Evolutionary conservation across 1,284 basidiomycete species (phyloP).

Genomic region (Sporisorium iseilematis-ciliati): DNA sequence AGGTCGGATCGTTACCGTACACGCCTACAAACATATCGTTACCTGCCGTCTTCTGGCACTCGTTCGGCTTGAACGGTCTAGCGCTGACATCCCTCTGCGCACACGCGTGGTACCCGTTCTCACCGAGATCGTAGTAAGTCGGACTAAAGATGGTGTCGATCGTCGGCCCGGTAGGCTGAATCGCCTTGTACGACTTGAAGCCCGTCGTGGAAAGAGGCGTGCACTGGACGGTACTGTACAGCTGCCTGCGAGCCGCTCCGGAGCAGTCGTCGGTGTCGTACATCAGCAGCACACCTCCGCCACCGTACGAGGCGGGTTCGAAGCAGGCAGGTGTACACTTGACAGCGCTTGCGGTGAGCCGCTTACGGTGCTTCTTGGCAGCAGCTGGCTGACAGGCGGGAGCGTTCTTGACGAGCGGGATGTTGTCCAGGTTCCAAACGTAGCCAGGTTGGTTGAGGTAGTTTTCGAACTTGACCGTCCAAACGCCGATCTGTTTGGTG

Average conservation of each 20-base stretch:
- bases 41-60: conserved; percentile 28
- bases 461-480: conserved; percentile 19
- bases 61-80: conserved; percentile 11
- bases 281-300: conserved; percentile 30
- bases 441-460: conserved; percentile 18
- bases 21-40: conserved; percentile 31
- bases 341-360: background rate
- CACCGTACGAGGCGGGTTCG: conserved; percentile 26
- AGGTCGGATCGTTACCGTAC: conserved; percentile 22
- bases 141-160: conserved; percentile 35
- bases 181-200: conserved; percentile 37
- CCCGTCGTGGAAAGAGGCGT: conserved; percentile 19
- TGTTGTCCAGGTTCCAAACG: conserved; percentile 39
- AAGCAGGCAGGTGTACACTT: conserved; percentile 16
- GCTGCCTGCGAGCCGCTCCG: conserved; percentile 13
- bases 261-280: conserved; percentile 30
- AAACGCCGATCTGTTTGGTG: conserved; percentile 2
- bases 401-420: conserved; percentile 20
- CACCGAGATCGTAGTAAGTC: conserved; percentile 21
- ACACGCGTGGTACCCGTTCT: conserved; percentile 26
- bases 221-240: conserved; percentile 34
- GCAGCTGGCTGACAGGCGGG: background rate
- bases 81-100: conserved; percentile 4
- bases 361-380: background rate
- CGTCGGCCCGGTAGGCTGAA: conserved; percentile 7